Conservation (phyloP, 768 basidiomycete species). For the Exsudoporus frostii region DNA sequence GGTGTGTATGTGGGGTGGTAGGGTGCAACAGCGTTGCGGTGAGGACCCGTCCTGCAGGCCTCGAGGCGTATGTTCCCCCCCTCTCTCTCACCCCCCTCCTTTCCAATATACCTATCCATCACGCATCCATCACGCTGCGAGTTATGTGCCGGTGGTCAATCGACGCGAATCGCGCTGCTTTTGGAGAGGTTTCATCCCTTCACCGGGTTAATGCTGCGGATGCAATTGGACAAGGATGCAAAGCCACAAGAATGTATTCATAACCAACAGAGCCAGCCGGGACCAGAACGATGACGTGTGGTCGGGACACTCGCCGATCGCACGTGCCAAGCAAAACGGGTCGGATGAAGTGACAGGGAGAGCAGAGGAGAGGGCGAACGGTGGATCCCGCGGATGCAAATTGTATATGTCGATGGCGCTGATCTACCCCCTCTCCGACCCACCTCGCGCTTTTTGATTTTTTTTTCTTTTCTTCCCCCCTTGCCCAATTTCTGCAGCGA, state of each 20-base stretch:
- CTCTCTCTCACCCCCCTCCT: neutral
- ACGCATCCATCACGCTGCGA: neutral
- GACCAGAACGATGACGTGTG: neutral
- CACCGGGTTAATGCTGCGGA: neutral
- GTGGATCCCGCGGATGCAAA: neutral
- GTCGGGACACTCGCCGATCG: neutral
- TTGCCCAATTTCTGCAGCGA: neutral
- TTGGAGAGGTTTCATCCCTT: neutral
- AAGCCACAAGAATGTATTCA: constrained; percentile 19
- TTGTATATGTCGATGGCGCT: neutral
- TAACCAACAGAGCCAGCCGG: neutral
- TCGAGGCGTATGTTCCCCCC: neutral
- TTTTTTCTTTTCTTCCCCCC: neutral
- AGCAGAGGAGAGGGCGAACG: neutral
- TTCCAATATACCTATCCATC: constrained; percentile 1
- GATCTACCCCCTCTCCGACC: no score
- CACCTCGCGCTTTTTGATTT: neutral
- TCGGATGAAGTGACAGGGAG: neutral
- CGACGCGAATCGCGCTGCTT: neutral
- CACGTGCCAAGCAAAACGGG: neutral
- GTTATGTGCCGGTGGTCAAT: neutral
- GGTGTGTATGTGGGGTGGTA: neutral
- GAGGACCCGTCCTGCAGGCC: constrained; percentile 5
- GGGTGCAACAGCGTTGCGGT: constrained; percentile 15
- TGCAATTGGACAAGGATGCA: neutral